Evolutionary conservation across 192 early-diverging fungal genomes (phyloP).

Genomic region (Linnemannia exigua): DNA sequence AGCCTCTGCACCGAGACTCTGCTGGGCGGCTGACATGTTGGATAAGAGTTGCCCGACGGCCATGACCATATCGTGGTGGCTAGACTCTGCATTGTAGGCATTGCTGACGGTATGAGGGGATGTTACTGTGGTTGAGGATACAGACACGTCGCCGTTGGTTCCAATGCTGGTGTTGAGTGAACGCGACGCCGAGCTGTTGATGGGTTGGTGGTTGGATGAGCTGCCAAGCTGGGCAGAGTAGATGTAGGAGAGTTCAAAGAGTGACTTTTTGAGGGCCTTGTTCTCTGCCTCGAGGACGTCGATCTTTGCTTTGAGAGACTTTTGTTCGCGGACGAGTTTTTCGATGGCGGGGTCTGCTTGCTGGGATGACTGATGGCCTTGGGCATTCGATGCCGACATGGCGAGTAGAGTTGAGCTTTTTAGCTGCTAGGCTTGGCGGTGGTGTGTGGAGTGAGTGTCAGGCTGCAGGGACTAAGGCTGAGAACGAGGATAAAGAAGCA

Average conservation of each 20-base stretch:
- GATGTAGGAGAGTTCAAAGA: conserved; percentile 82
- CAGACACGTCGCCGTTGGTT: conserved; percentile 1
- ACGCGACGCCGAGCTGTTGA: conserved; percentile 51
- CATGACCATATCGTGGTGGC: conserved; percentile 30
- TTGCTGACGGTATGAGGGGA: background rate
- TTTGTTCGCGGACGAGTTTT: conserved; percentile 75
- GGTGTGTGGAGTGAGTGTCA: too few species aligned
- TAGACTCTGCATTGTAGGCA: background rate
- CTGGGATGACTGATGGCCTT: conserved; percentile 42
- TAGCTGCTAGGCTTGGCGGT: background rate
- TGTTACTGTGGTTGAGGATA: background rate
- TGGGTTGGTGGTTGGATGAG: conserved; percentile 29
- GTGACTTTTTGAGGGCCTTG: conserved; percentile 82
- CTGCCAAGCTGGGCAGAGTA: conserved; percentile 67
- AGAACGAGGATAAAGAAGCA: background rate
- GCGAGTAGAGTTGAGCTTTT: background rate
- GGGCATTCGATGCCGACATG: conserved; percentile 47
- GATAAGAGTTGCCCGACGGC: conserved; percentile 38
- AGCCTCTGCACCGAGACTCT: conserved; percentile 13
- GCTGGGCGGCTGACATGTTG: conserved; percentile 31
- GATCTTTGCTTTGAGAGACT: conserved; percentile 80
- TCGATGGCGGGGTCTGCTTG: conserved; percentile 63
- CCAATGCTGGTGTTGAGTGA: conserved; percentile 22
- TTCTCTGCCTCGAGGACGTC: conserved; percentile 83
- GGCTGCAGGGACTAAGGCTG: background rate